phyloP scores from a whole-genome alignment of 2,329 filamentous ascomycete species.

The Ceratocystis colombiana region DNA sequence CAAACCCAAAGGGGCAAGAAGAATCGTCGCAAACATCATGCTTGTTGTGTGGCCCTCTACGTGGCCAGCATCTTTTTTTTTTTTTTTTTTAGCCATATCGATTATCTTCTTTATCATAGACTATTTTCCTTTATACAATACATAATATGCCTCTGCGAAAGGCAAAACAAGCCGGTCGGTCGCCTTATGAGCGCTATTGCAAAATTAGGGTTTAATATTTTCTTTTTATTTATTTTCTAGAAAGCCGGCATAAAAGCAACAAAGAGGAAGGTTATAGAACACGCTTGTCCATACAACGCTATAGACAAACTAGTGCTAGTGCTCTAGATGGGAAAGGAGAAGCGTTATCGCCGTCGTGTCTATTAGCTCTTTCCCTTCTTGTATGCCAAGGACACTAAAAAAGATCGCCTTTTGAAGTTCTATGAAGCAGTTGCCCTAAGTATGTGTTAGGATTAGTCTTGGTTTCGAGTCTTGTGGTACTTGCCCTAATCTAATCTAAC shows the following conservation, averaged over 20 bases:
- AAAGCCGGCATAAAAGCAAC: background rate
- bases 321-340: background rate
- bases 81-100: background rate
- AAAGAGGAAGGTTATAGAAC: background rate
- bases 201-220: background rate
- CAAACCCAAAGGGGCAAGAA: background rate
- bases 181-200: background rate
- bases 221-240: background rate
- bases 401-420: background rate
- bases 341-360: background rate
- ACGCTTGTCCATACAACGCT: background rate
- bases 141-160: background rate
- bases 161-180: background rate
- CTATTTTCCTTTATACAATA: too few relatives aligned
- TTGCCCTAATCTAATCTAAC: background rate
- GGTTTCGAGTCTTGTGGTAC: conserved; percentile 1
- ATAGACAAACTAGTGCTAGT: background rate
- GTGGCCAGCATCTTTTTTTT: too few relatives aligned
- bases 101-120: too few relatives aligned
- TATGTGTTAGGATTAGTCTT: background rate
- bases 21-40: background rate
- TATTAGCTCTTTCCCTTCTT: background rate
- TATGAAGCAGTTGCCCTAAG: background rate
- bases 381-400: background rate
- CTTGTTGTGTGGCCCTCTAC: too few relatives aligned